A percentile compares a stretch with the other conserved stretches of the same genome.
Conservation (phyloP, 805 yeast genomes). For the Candida caryicola region DNA sequence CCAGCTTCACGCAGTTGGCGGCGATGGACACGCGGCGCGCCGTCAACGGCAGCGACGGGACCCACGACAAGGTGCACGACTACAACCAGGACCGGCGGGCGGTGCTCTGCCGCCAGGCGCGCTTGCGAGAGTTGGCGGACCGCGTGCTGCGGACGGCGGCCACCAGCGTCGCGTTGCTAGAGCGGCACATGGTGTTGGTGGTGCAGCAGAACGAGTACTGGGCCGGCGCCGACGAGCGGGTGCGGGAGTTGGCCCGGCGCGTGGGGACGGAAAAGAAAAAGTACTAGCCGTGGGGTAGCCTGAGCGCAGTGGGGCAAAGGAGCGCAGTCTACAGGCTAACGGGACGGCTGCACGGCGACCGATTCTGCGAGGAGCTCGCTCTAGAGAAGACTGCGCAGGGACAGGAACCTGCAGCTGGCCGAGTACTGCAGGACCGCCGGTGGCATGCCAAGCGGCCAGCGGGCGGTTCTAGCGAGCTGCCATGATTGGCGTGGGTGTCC, state of each 20-base stretch:
- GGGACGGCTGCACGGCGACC: too few relatives aligned
- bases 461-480: too few relatives aligned
- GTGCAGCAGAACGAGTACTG: conserved; percentile 26
- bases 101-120: conserved; percentile 7
- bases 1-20: conserved; percentile 20
- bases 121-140: conserved; percentile 15
- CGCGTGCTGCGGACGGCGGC: conserved; percentile 21
- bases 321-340: too few relatives aligned
- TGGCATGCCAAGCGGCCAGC: too few relatives aligned
- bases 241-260: conserved; percentile 5
- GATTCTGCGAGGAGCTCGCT: too few relatives aligned
- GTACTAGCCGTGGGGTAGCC: too few relatives aligned
- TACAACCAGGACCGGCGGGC: conserved; percentile 10
- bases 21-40: conserved; percentile 19
- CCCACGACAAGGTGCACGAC: conserved; percentile 18
- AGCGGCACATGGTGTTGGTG: conserved; percentile 22
- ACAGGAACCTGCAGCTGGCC: too few relatives aligned
- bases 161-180: conserved; percentile 30
- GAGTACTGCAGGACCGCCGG: too few relatives aligned
- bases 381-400: too few relatives aligned
- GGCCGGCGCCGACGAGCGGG: conserved; percentile 19
- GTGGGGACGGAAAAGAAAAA: too few relatives aligned
- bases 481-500: too few relatives aligned
- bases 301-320: too few relatives aligned
- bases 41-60: conserved; percentile 16